Conservation (phyloP, 805 yeast genomes). For the Sungouiella blattae region DNA sequence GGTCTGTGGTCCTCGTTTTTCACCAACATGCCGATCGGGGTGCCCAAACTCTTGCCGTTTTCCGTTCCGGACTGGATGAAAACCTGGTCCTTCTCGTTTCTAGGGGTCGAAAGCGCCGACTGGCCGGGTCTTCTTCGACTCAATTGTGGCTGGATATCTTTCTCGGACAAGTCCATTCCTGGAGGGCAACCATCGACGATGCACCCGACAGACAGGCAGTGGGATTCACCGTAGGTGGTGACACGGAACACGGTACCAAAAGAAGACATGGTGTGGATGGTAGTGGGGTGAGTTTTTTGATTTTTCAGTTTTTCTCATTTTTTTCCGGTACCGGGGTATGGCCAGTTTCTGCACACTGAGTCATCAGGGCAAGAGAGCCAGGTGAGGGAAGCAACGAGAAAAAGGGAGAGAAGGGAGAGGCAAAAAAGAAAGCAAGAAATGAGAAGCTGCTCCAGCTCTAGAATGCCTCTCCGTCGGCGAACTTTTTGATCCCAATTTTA, state of each 20-base stretch:
- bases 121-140: constrained; percentile 98
- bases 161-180: constrained; percentile 78
- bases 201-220: constrained; percentile 96
- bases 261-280: constrained; percentile 30
- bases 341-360: too few species aligned
- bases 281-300: not conserved
- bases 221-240: constrained; percentile 97
- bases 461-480: too few species aligned
- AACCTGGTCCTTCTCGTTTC: constrained; percentile 92
- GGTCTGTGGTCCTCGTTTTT: constrained; percentile 96
- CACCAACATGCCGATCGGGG: constrained; percentile 93
- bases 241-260: constrained; percentile 51
- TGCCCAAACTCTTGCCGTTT: constrained; percentile 83
- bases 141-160: constrained; percentile 91
- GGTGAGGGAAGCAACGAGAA: too few species aligned
- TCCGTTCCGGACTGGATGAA: constrained; percentile 95
- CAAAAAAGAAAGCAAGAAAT: too few species aligned
- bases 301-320: not conserved
- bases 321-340: too few species aligned
- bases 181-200: constrained; percentile 99
- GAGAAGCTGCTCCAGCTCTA: too few species aligned
- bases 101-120: constrained; percentile 85
- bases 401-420: too few species aligned
- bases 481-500: too few species aligned
- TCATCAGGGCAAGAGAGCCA: too few species aligned